These are phyloP conservation scores for Avena insularis DNA, from an alignment of 176 grass and related monocot species.

Conservation along the genomic window DNA sequence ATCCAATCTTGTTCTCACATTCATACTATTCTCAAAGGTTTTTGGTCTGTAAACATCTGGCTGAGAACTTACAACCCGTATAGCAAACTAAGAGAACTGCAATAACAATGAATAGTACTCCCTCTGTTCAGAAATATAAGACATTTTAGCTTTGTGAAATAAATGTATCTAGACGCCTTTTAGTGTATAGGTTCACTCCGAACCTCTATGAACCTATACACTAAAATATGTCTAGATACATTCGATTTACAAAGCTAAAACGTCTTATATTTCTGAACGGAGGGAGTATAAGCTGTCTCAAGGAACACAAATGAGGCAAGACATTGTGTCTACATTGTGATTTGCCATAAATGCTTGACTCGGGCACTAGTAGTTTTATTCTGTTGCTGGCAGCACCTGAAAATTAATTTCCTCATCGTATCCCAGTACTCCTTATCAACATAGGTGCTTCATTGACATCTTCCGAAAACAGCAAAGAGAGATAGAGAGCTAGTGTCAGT, in stretches of 20 bases:
- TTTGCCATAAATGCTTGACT: background rate
- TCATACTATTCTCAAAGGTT: background rate
- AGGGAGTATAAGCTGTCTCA: background rate
- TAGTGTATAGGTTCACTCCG: no score
- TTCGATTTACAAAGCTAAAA: no score
- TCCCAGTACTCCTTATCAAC: background rate
- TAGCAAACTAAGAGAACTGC: background rate
- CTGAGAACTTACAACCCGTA: background rate
- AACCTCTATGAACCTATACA: no score
- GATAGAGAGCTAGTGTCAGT: background rate
- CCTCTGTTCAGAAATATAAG: no score
- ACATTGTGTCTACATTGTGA: background rate
- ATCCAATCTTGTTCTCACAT: background rate
- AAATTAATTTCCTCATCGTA: background rate
- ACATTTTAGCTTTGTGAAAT: no score
- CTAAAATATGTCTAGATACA: no score
- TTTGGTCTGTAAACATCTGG: background rate
- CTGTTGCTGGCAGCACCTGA: background rate
- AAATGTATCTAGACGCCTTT: no score
- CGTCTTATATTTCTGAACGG: no score
- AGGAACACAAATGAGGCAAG: background rate
- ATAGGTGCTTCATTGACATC: background rate
- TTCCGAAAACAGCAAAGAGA: background rate
- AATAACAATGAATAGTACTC: background rate
- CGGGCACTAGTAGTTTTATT: background rate